phyloP scores from a whole-genome alignment of 768 basidiomycete genomes.

The Mrakia gelida region DNA sequence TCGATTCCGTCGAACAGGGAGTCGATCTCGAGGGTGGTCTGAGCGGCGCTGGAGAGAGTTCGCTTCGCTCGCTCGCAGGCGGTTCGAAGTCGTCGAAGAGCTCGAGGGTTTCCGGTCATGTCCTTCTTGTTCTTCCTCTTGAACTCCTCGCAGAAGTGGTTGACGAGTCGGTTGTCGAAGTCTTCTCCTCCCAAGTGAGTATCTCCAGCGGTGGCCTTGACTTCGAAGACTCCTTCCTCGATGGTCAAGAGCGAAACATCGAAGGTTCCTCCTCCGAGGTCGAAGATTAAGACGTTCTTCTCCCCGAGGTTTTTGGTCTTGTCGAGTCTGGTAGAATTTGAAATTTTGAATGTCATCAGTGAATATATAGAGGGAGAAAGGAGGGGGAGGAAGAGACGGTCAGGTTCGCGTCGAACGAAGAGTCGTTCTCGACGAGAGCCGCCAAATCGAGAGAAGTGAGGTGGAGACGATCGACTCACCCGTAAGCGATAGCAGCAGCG shows the following conservation, averaged over 20 bases:
- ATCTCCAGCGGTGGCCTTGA: slow-evolving; percentile 91
- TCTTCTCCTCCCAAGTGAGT: slow-evolving; percentile 54
- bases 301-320: neutral
- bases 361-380: no score
- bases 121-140: slow-evolving; percentile 75
- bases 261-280: slow-evolving; percentile 18
- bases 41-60: slow-evolving; percentile 78
- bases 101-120: slow-evolving; percentile 9
- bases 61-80: slow-evolving; percentile 17
- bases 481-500: slow-evolving; percentile 19
- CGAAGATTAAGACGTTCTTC: slow-evolving; percentile 15
- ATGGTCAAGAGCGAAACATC: slow-evolving; percentile 83
- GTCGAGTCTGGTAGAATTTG: slow-evolving; percentile 1
- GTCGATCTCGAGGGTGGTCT: slow-evolving; percentile 96
- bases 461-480: neutral
- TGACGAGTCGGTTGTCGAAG: slow-evolving; percentile 95
- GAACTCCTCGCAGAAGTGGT: slow-evolving; percentile 94
- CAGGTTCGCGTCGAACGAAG: neutral
- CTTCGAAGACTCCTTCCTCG: slow-evolving; percentile 92
- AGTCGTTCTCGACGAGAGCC: no score
- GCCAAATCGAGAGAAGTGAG: no score
- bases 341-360: no score
- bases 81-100: slow-evolving; percentile 8
- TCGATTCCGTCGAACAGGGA: slow-evolving; percentile 96
- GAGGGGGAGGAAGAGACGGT: neutral